A percentile compares a stretch with the other conserved stretches of the same genome.
Evolutionary conservation across 352 stramenopile species (phyloP).

Genomic region (Globisporangium yorkense): DNA sequence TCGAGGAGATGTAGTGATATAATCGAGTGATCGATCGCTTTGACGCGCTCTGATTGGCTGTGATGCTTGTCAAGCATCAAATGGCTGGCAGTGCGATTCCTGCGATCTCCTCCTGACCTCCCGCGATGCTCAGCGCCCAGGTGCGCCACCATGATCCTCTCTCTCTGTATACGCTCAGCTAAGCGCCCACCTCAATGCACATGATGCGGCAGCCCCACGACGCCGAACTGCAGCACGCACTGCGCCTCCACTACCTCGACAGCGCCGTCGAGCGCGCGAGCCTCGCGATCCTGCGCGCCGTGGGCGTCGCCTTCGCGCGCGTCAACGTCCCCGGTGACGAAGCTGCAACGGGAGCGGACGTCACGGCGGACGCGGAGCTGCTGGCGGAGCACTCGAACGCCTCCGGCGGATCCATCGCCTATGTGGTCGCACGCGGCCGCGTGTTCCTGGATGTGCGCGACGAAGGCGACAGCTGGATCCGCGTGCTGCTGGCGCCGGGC

Average conservation of each 20-base stretch:
- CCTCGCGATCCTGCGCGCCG: constrained; percentile 40
- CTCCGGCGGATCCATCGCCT: constrained; percentile 15
- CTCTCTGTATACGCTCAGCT: no score
- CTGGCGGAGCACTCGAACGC: constrained; percentile 42
- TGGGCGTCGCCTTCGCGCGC: constrained; percentile 34
- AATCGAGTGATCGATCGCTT: no score
- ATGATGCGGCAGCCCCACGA: background rate
- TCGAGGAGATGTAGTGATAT: no score
- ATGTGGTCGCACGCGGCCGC: constrained; percentile 33
- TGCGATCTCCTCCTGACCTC: no score
- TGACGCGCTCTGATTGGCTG: no score
- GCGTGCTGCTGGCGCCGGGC: constrained; percentile 32
- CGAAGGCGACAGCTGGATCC: constrained; percentile 65
- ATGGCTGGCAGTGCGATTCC: background rate
- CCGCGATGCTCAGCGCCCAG: background rate
- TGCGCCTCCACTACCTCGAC: constrained; percentile 64
- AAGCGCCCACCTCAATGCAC: no score
- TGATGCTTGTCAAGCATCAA: background rate
- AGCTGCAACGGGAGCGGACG: constrained; percentile 7
- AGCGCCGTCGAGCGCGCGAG: constrained; percentile 50
- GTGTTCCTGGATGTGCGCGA: constrained; percentile 65
- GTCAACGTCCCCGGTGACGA: background rate
- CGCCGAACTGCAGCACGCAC: constrained; percentile 23
- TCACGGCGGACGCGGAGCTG: constrained; percentile 18
- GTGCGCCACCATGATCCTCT: no score